Base-by-base conservation (phyloP, 805 yeast genomes). In the Candida rishiriensis region DNA sequence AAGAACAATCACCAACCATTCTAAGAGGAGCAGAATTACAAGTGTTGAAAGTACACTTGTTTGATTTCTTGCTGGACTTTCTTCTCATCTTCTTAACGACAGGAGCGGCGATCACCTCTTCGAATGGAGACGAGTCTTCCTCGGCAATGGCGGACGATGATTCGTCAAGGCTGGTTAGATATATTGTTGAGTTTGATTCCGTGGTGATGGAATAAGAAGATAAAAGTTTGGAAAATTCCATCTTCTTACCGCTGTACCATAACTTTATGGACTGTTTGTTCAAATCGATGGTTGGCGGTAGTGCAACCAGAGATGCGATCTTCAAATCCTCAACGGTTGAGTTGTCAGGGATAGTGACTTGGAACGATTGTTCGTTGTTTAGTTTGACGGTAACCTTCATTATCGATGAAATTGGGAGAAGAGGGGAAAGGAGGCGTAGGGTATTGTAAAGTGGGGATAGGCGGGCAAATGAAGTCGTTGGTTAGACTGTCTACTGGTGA, bases 1-100 rank as follows among this genome's bases (percentile, higher is more conserved):
- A 85, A 42, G 81, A 76, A 64, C 97, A 88, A 61, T 83, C 89
- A 39, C 97, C 97, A 36, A 87, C 81, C 71, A 78, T 72, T 53
- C 81, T 68, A 39, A 77, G 66, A 1, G 90, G 87, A 11, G 78
- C 69, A n/a, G 83, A 73, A 16, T 75, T 70, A 66, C 96, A 88
- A 28, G 69, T 57, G 29, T 64, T 65, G 62, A 79, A 79, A 17
- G 81, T 68, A 63, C 83, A 78, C 48, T 63, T 68, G 48, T 52
- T 57, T 57, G 75, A 73, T 58, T 73, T 75, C 42, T 53, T 50
- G 26, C 60, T 52, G 30, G 65, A 61, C 49, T 65, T 64, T 40
- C 69, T 53, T 47, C 62, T 54, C 18, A 59, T 59, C 39, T 54
- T 56, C 13, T 55, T 49, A 48, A 51, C 49, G 21, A 53, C 52